These are phyloP conservation scores for Triglochin maritima DNA, from an alignment of 106 monocot species.

Conservation along the genomic window DNA sequence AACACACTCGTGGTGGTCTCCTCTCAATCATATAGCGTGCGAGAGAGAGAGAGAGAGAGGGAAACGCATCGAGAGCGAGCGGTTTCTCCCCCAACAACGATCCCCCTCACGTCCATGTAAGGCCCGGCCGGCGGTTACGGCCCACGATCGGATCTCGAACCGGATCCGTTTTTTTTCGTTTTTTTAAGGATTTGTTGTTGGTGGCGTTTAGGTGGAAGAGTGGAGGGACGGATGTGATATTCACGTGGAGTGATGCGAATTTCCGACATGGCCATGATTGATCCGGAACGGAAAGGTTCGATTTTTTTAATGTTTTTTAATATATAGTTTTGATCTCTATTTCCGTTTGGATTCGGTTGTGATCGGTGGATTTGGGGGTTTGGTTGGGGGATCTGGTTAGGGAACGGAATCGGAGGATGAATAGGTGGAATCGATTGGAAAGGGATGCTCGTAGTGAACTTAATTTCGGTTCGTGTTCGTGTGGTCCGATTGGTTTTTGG, in stretches of 20 bases:
- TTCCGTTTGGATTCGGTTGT: not conserved
- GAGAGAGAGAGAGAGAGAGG: no score
- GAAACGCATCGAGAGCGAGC: no score
- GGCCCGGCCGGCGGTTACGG: no score
- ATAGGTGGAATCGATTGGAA: no score
- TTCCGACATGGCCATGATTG: conserved; percentile 3
- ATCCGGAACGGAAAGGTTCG: not conserved
- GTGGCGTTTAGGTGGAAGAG: conserved; percentile 4
- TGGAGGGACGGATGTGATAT: conserved; percentile 1
- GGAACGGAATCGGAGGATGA: no score
- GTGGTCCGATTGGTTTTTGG: no score
- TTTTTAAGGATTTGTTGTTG: not conserved
- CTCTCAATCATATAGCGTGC: no score
- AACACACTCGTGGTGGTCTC: no score
- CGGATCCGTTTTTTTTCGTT: not conserved
- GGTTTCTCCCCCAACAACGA: no score
- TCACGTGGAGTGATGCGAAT: not conserved
- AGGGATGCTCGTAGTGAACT: not conserved
- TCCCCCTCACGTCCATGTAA: no score
- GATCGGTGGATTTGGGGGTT: not conserved
- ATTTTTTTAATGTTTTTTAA: not conserved
- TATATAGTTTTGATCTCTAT: not conserved
- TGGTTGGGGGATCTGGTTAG: no score
- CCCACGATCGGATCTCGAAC: no score
- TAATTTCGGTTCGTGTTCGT: not conserved